phyloP scores from a whole-genome alignment of 495 filamentous ascomycete genomes.

The Trichoderma orchidacearum region DNA sequence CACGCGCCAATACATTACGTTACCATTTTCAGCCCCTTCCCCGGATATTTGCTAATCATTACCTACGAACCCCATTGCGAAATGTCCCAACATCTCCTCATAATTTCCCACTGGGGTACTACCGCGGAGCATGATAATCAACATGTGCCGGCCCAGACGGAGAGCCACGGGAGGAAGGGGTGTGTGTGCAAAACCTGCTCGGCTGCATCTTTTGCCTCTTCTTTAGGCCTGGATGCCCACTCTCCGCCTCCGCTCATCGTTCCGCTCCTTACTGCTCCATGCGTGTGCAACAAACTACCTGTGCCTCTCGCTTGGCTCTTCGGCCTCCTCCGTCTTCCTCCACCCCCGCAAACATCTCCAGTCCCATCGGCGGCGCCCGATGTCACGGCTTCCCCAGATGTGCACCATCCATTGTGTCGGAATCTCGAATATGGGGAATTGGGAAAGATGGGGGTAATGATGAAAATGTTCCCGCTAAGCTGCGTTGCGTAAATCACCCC shows the following conservation, averaged over 20 bases:
- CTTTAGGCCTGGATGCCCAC: too few species aligned
- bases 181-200: not conserved
- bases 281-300: not conserved
- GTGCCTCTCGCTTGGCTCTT: not conserved
- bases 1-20: not conserved
- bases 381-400: not conserved
- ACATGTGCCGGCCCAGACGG: too few species aligned
- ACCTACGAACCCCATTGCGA: not conserved
- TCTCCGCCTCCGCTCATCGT: too few species aligned
- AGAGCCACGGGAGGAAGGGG: not conserved
- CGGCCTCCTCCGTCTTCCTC: not conserved
- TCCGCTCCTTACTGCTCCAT: too few species aligned
- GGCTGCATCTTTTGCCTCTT: not conserved
- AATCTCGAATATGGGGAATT: not conserved
- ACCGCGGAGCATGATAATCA: too few species aligned
- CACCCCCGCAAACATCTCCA: not conserved
- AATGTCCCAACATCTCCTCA: not conserved
- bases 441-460: not conserved
- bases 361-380: not conserved
- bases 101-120: not conserved
- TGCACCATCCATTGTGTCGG: not conserved
- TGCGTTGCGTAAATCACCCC: not conserved
- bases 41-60: not conserved
- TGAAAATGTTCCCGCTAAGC: not conserved
- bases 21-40: not conserved